Conservation (phyloP, 495 filamentous ascomycete genomes). For the Podospora tetraspora region DNA sequence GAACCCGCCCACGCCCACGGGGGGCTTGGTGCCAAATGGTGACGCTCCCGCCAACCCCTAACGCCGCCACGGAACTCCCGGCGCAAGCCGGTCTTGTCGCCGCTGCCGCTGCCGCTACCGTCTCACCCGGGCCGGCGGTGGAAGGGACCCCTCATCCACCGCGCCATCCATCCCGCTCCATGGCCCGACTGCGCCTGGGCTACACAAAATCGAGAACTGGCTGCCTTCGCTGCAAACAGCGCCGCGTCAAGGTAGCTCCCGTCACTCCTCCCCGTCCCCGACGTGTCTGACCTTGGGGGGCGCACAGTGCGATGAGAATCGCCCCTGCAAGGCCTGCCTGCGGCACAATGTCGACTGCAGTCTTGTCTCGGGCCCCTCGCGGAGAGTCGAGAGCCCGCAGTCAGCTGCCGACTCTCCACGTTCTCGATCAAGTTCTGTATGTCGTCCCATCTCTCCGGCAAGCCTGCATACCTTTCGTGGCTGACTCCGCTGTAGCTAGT, state of each 20-base stretch:
- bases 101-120: background rate
- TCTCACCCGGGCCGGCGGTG: background rate
- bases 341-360: constrained; percentile 31
- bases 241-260: constrained; percentile 28
- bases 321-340: constrained; percentile 28
- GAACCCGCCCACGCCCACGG: background rate
- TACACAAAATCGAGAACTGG: constrained; percentile 30
- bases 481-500: background rate
- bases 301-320: constrained; percentile 28
- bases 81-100: background rate
- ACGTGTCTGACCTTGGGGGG: background rate
- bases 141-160: background rate
- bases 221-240: constrained; percentile 28
- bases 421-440: background rate
- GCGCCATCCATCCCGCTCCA: background rate
- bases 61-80: background rate
- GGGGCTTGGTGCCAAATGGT: background rate
- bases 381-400: background rate
- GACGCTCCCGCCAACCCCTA: background rate
- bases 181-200: constrained; percentile 27
- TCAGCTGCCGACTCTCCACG: background rate
- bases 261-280: background rate
- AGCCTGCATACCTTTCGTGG: background rate
- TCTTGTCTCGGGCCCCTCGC: constrained; percentile 10
- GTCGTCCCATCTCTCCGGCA: background rate